These are phyloP conservation scores for Auricularia auricula-judae DNA, from an alignment of 768 basidiomycete genomes.

Conservation along the genomic window DNA sequence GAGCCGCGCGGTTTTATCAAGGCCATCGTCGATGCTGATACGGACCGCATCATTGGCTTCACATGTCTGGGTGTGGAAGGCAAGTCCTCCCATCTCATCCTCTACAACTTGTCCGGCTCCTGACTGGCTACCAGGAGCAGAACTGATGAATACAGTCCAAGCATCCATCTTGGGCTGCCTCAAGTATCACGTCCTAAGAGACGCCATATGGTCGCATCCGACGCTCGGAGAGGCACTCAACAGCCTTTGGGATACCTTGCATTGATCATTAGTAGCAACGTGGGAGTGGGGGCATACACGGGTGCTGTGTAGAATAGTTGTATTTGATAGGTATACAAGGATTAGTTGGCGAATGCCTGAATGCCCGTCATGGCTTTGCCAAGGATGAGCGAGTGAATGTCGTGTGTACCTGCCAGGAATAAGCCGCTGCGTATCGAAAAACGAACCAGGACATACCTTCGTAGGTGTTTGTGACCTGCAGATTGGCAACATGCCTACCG, in stretches of 20 bases:
- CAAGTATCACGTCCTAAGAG: conserved; percentile 2
- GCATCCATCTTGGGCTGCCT: conserved; percentile 7
- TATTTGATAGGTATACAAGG: neutral
- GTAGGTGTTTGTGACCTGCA: conserved; percentile 95
- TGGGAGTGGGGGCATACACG: neutral
- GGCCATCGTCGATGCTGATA: conserved; percentile 5
- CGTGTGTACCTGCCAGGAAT: conserved; percentile 48
- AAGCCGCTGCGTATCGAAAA: conserved; percentile 1
- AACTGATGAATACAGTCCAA: conserved; percentile 9
- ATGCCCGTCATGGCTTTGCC: conserved; percentile 89
- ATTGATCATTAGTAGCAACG: neutral
- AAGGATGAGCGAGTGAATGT: conserved; percentile 84
- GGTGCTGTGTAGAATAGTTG: neutral
- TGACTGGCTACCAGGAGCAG: neutral
- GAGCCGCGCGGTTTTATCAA: conserved; percentile 7
- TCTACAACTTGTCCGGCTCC: neutral
- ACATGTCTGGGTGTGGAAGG: conserved; percentile 9
- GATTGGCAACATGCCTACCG: conserved; percentile 86
- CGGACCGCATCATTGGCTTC: conserved; percentile 4
- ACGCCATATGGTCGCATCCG: conserved; percentile 9
- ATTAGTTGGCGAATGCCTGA: conserved; percentile 65
- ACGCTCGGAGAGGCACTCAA: conserved; percentile 8
- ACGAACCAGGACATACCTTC: conserved; percentile 43
- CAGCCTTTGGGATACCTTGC: conserved; percentile 7
- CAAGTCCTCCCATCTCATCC: neutral